phyloP scores from a whole-genome alignment of 1,284 basidiomycete genomes.

The Phylloporus sp. region DNA sequence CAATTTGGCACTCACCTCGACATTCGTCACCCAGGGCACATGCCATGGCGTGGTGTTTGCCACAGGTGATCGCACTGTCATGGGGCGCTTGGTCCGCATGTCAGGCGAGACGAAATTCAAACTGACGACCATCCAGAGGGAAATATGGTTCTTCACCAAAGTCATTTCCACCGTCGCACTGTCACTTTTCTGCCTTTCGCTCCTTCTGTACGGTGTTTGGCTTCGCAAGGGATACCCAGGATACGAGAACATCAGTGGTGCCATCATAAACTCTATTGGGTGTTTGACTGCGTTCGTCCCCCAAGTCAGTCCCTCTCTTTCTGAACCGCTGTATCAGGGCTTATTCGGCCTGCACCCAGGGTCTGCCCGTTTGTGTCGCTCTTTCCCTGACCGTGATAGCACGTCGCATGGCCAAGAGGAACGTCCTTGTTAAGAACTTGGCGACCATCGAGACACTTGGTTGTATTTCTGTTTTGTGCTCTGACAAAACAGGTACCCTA shows the following conservation, averaged over 20 bases:
- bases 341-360: conserved; percentile 26
- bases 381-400: conserved; percentile 56
- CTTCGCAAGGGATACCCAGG: conserved; percentile 41
- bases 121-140: conserved; percentile 50
- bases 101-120: conserved; percentile 54
- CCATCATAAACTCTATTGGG: conserved; percentile 52
- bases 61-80: conserved; percentile 60
- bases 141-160: conserved; percentile 54
- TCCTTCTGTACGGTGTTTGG: conserved; percentile 53
- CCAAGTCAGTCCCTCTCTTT: conserved; percentile 38
- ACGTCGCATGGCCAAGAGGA: conserved; percentile 52
- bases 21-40: conserved; percentile 57
- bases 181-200: conserved; percentile 43
- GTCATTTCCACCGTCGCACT: conserved; percentile 49
- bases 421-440: conserved; percentile 62
- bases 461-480: conserved; percentile 58
- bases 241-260: conserved; percentile 43
- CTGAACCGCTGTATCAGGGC: neutral
- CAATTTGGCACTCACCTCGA: conserved; percentile 62
- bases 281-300: conserved; percentile 55
- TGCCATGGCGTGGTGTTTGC: conserved; percentile 63
- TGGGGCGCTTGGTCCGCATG: conserved; percentile 65
- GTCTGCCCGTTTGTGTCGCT: conserved; percentile 54
- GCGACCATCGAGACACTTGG: conserved; percentile 66
- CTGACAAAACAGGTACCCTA: conserved; percentile 59